Evolutionary conservation across 2,329 filamentous ascomycete genomes (phyloP).

Genomic region (Pestalotiopsis sp.): DNA sequence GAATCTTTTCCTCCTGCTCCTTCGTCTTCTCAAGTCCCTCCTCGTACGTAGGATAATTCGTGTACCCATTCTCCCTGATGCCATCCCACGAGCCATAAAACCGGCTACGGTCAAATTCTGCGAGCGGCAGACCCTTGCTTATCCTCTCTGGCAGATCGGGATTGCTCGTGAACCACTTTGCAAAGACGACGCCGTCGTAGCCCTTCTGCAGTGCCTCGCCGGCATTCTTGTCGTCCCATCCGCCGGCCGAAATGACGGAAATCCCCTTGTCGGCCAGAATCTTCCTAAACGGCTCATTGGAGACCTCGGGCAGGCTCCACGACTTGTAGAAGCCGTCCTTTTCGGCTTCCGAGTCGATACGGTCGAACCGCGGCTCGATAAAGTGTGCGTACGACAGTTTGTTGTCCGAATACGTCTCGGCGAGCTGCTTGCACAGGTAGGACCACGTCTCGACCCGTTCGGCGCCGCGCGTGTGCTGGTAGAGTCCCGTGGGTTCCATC

Average conservation of each 20-base stretch:
- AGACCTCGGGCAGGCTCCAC: slow-evolving; percentile 29
- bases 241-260: slow-evolving; percentile 24
- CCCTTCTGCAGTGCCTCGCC: slow-evolving; percentile 26
- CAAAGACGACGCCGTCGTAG: slow-evolving; percentile 40
- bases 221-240: slow-evolving; percentile 27
- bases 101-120: slow-evolving; percentile 36
- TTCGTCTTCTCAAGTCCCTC: slow-evolving; percentile 1
- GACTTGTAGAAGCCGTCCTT: slow-evolving; percentile 36
- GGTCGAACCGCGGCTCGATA: slow-evolving; percentile 48
- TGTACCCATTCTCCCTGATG: slow-evolving; percentile 32
- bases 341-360: slow-evolving; percentile 36
- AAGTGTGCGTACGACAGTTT: slow-evolving; percentile 47
- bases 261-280: slow-evolving; percentile 26
- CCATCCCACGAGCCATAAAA: slow-evolving; percentile 32
- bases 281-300: slow-evolving; percentile 22
- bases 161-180: slow-evolving; percentile 44
- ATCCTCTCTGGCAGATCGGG: slow-evolving; percentile 44
- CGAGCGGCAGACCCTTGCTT: slow-evolving; percentile 36
- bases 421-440: slow-evolving; percentile 41
- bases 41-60: slow-evolving; percentile 28
- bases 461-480: slow-evolving; percentile 44
- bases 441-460: slow-evolving; percentile 48
- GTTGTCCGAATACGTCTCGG: slow-evolving; percentile 24
- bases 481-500: slow-evolving; percentile 42
- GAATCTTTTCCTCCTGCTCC: background rate